A percentile compares a stretch with the other conserved stretches of the same genome.
These are phyloP conservation scores for Linum lewisii DNA, from an alignment of 345 rosid species.

Conservation along the genomic window DNA sequence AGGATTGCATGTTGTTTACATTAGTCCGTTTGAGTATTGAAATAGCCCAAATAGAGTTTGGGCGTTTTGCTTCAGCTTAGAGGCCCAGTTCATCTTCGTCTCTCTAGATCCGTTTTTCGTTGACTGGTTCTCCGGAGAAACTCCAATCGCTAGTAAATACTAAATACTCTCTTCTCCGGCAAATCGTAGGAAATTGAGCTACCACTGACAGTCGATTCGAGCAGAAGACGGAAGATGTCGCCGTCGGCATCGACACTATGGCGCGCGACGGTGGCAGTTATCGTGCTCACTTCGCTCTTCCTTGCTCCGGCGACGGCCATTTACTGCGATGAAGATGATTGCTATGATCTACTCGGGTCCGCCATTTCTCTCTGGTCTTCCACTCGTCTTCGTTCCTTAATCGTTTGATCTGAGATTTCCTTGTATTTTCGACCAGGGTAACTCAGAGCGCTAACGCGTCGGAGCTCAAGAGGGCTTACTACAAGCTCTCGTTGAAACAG, in stretches of 20 bases:
- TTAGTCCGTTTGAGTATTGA: too few relatives aligned
- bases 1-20: too few relatives aligned
- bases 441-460: slow-evolving; percentile 77
- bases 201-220: too few relatives aligned
- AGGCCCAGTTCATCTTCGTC: too few relatives aligned
- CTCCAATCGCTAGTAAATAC: not conserved
- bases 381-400: not conserved
- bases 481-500: slow-evolving; percentile 85
- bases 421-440: slow-evolving; percentile 34
- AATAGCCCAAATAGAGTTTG: too few relatives aligned
- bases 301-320: slow-evolving; percentile 54
- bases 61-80: too few relatives aligned
- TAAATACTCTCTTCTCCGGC: not conserved
- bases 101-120: too few relatives aligned
- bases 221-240: slow-evolving; percentile 33
- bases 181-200: too few relatives aligned
- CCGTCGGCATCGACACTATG: slow-evolving; percentile 47
- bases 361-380: slow-evolving; percentile 9
- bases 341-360: slow-evolving; percentile 89
- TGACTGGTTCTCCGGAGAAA: not conserved
- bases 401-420: slow-evolving; percentile 8
- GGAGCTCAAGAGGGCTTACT: slow-evolving; percentile 92
- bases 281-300: slow-evolving; percentile 30
- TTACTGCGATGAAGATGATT: slow-evolving; percentile 95
- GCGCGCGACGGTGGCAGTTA: slow-evolving; percentile 24